These are phyloP conservation scores for Magnusiomyces fungicola DNA, from an alignment of 1,139 yeast species.

Conservation along the genomic window DNA sequence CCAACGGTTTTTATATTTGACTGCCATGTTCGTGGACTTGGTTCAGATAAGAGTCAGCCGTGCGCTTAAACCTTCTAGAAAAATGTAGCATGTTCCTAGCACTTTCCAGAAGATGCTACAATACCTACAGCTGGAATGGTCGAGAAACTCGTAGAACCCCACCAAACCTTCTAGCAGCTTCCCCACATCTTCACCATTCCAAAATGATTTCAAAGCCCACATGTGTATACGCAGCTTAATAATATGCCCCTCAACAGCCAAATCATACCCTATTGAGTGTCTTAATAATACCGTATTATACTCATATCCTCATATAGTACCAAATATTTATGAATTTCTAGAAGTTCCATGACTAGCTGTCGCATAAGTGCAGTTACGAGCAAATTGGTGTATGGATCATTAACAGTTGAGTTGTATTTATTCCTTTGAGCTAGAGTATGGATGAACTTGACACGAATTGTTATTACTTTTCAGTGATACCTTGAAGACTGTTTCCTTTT, in stretches of 20 bases:
- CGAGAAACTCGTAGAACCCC: not conserved
- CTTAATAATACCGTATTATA: not conserved
- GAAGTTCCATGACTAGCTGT: no score
- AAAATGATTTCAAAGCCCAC: not conserved
- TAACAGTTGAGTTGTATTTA: no score
- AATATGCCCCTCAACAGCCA: not conserved
- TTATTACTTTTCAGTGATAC: no score
- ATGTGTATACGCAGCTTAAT: not conserved
- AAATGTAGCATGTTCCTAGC: not conserved
- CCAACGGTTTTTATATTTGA: not conserved
- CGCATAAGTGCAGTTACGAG: no score
- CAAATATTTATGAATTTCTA: no score
- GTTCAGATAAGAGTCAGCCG: not conserved
- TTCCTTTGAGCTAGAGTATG: no score
- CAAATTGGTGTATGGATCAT: no score
- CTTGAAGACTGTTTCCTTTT: not conserved
- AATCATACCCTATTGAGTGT: no score
- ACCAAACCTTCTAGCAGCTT: not conserved
- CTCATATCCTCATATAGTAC: not conserved
- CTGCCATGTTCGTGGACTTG: not conserved
- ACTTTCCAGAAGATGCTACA: not conserved
- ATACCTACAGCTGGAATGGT: not conserved
- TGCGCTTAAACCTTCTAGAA: not conserved
- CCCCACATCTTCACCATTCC: not conserved
- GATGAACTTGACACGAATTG: no score